Evolutionary conservation across 2,329 filamentous ascomycete genomes (phyloP).

Genomic region (Nemania sp.): DNA sequence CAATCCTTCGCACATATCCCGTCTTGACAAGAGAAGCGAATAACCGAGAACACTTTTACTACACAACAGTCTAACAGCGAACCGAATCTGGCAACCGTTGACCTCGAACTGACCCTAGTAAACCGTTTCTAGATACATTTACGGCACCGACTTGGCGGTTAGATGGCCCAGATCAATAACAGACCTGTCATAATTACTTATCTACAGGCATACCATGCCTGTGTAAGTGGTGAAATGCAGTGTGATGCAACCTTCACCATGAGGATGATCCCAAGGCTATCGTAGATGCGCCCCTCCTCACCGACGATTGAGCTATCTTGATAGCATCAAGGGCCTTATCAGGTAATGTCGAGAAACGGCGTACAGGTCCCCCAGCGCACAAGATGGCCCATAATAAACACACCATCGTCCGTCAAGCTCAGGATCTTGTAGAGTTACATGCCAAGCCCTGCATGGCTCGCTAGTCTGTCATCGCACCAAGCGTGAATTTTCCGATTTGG

Average conservation of each 20-base stretch:
- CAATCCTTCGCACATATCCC: not conserved
- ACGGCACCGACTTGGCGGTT: too few relatives aligned
- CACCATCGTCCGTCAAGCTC: not conserved
- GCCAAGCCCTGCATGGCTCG: slow-evolving; percentile 25
- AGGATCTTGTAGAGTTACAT: slow-evolving; percentile 14
- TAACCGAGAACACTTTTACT: not conserved
- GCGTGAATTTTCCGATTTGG: slow-evolving; percentile 27
- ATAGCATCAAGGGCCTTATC: not conserved
- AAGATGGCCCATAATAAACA: not conserved
- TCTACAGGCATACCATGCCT: too few relatives aligned
- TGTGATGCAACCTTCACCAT: too few relatives aligned
- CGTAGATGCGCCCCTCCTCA: not conserved
- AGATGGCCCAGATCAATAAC: too few relatives aligned
- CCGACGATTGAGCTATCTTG: not conserved
- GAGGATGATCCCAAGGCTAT: not conserved
- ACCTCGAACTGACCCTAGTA: too few relatives aligned
- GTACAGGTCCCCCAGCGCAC: too few relatives aligned
- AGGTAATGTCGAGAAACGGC: not conserved
- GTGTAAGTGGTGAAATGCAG: too few relatives aligned
- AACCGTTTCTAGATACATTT: too few relatives aligned
- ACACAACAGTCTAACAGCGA: not conserved
- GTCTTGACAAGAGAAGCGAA: not conserved
- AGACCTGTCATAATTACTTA: too few relatives aligned
- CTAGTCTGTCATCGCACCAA: slow-evolving; percentile 22
- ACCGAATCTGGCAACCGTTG: too few relatives aligned